A percentile compares a stretch with the other conserved stretches of the same genome.
phyloP scores from a whole-genome alignment of 1,284 basidiomycete species.

The Sanghuangporus baumii region DNA sequence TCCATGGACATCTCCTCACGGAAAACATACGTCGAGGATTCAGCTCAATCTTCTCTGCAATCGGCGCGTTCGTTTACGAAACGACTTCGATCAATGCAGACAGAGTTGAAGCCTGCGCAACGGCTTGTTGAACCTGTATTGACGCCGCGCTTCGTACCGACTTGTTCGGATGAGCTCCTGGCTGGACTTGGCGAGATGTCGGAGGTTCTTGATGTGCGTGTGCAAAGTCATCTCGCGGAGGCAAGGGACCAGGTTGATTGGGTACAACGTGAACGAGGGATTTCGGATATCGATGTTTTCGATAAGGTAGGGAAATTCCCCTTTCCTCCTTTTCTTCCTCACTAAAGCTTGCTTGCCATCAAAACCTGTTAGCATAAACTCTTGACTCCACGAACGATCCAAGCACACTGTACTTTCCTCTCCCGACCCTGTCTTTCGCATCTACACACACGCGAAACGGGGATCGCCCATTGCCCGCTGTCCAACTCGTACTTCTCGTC shows the following conservation, averaged over 20 bases:
- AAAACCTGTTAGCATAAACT: constrained; percentile 42
- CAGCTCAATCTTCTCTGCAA: constrained; percentile 41
- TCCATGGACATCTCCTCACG: constrained; percentile 80
- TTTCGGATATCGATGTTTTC: constrained; percentile 70
- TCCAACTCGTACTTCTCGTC: constrained; percentile 84
- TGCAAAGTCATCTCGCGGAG: constrained; percentile 79
- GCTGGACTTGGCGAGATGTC: constrained; percentile 52
- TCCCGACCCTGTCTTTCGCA: constrained; percentile 41
- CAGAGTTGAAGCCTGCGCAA: constrained; percentile 36
- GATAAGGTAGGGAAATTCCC: constrained; percentile 41
- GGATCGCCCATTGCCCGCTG: constrained; percentile 80
- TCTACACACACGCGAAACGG: constrained; percentile 47
- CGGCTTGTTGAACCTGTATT: constrained; percentile 71
- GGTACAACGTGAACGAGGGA: constrained; percentile 54
- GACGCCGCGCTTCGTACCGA: constrained; percentile 79
- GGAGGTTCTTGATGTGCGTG: constrained; percentile 35
- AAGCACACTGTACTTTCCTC: constrained; percentile 84
- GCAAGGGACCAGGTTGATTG: constrained; percentile 67
- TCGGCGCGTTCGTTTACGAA: constrained; percentile 52
- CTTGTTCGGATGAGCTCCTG: constrained; percentile 66
- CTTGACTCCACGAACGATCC: constrained; percentile 58
- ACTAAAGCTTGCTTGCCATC: background rate
- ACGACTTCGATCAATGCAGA: constrained; percentile 37
- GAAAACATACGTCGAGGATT: constrained; percentile 63
- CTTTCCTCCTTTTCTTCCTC: background rate